Conservation (phyloP, 2,329 filamentous ascomycete species). For the Scytalidium sp. region DNA sequence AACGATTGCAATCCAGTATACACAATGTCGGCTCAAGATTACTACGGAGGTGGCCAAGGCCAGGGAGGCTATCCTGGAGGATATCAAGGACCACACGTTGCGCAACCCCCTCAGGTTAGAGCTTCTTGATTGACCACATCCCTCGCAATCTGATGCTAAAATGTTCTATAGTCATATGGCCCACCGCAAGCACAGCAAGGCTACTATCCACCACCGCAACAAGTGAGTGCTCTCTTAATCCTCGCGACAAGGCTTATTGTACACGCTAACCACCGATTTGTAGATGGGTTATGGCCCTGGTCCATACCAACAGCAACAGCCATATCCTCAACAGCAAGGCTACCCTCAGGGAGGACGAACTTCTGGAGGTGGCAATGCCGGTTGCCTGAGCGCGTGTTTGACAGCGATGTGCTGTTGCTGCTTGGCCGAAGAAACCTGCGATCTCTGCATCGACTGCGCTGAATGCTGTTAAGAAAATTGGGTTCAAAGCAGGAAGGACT, state of each 20-base stretch:
- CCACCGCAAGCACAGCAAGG: constrained; percentile 10
- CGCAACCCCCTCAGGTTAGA: constrained; percentile 42
- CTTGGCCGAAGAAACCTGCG: constrained; percentile 47
- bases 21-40: constrained; percentile 23
- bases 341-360: constrained; percentile 31
- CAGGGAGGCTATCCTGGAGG: constrained; percentile 25
- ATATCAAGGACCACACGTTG: constrained; percentile 37
- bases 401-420: constrained; percentile 49
- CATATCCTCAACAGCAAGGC: constrained; percentile 42
- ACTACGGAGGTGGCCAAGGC: constrained; percentile 35
- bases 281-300: too few relatives aligned
- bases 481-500: not conserved
- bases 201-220: constrained; percentile 13
- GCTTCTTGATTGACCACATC: constrained; percentile 3
- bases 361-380: constrained; percentile 34
- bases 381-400: constrained; percentile 44
- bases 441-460: constrained; percentile 44
- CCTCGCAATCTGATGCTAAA: constrained; percentile 6
- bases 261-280: constrained; percentile 27
- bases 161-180: constrained; percentile 6
- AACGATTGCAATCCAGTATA: too few relatives aligned
- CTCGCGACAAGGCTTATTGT: not conserved
- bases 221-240: constrained; percentile 7
- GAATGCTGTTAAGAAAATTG: constrained; percentile 5
- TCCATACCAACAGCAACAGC: too few relatives aligned